Conservation (phyloP, 345 rosid species). For the Punica granatum region DNA sequence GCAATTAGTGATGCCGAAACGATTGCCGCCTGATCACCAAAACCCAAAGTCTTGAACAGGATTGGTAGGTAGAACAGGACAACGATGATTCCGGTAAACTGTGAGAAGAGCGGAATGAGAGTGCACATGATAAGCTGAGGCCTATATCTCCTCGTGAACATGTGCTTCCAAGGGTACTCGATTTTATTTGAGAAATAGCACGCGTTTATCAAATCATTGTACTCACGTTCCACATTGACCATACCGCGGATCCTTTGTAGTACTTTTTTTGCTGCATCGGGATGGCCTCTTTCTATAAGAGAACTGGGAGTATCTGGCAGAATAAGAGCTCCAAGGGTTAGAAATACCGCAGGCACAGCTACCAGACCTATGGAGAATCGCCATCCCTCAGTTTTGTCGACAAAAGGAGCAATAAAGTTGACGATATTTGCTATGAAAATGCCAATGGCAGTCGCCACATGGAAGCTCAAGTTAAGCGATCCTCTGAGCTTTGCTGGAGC, state of each 20-base stretch:
- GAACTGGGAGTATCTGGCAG: neutral
- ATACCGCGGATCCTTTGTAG: conserved; percentile 23
- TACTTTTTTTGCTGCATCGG: neutral
- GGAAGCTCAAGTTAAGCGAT: neutral
- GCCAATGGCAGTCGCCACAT: neutral
- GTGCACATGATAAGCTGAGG: conserved; percentile 39
- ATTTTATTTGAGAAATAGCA: conserved; percentile 20
- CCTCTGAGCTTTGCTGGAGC: neutral
- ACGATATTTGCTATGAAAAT: neutral
- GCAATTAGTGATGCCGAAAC: conserved; percentile 18
- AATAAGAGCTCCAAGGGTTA: neutral
- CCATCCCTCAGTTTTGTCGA: neutral
- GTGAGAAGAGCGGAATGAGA: conserved; percentile 60
- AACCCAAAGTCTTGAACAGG: conserved; percentile 53
- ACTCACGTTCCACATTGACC: conserved; percentile 23
- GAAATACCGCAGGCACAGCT: neutral
- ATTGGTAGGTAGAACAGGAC: conserved; percentile 62
- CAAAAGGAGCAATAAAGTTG: neutral
- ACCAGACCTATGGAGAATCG: neutral
- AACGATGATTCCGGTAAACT: conserved; percentile 67
- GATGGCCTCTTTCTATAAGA: neutral
- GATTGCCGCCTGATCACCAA: conserved; percentile 48
- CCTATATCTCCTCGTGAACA: conserved; percentile 22
- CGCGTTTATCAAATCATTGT: conserved; percentile 30
- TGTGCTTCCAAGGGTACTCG: conserved; percentile 21